phyloP scores from a whole-genome alignment of 2,329 filamentous ascomycete species.

The Truncatella angustata region DNA sequence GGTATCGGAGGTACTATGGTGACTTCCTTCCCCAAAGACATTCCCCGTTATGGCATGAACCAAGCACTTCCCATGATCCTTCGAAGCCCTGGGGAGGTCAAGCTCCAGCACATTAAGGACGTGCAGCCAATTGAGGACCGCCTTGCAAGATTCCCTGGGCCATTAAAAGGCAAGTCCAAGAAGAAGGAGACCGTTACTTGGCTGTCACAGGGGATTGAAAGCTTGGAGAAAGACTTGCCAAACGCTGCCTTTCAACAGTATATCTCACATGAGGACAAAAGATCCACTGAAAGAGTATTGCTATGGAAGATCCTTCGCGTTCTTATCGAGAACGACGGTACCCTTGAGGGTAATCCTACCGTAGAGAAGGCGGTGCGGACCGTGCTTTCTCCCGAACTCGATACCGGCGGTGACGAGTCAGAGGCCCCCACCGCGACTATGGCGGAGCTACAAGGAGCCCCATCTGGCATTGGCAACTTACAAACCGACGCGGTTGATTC shows the following conservation, averaged over 20 bases:
- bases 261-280: slow-evolving; percentile 62
- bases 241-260: slow-evolving; percentile 48
- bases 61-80: slow-evolving; percentile 74
- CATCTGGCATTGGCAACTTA: slow-evolving; percentile 34
- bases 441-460: slow-evolving; percentile 36
- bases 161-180: slow-evolving; percentile 84
- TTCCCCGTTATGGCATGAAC: slow-evolving; percentile 80
- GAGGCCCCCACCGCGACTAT: slow-evolving; percentile 29
- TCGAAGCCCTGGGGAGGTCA: slow-evolving; percentile 78
- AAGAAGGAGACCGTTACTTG: slow-evolving; percentile 90
- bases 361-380: slow-evolving; percentile 74
- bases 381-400: slow-evolving; percentile 63
- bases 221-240: slow-evolving; percentile 60
- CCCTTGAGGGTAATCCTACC: slow-evolving; percentile 68
- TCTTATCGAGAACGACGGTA: slow-evolving; percentile 83
- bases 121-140: slow-evolving; percentile 69
- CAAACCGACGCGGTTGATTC: slow-evolving; percentile 68
- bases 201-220: slow-evolving; percentile 74
- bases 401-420: slow-evolving; percentile 21
- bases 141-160: slow-evolving; percentile 82
- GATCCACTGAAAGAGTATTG: slow-evolving; percentile 74
- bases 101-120: slow-evolving; percentile 72
- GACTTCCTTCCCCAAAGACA: slow-evolving; percentile 83
- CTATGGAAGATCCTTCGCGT: slow-evolving; percentile 84
- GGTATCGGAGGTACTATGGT: slow-evolving; percentile 80